phyloP scores from a whole-genome alignment of 2,329 filamentous ascomycete species.

The Colletotrichum coccodes region DNA sequence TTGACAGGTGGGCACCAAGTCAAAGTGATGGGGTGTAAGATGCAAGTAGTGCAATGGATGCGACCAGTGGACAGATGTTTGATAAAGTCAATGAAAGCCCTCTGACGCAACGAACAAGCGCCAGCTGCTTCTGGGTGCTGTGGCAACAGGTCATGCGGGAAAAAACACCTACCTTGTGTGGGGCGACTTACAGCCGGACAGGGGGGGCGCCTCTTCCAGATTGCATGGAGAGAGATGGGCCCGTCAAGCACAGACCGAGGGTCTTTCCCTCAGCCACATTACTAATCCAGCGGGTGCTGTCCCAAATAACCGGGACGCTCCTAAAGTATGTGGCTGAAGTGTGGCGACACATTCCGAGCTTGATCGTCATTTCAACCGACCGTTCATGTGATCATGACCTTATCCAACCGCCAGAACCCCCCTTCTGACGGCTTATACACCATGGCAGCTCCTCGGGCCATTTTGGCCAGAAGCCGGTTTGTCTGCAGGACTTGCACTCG shows the following conservation, averaged over 20 bases:
- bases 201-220: neutral
- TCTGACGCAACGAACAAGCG: constrained; percentile 45
- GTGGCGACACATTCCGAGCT: constrained; percentile 24
- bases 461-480: constrained; percentile 43
- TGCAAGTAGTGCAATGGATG: constrained; percentile 20
- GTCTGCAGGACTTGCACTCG: constrained; percentile 60
- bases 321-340: constrained; percentile 4
- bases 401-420: neutral
- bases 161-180: constrained; percentile 30
- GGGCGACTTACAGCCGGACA: neutral
- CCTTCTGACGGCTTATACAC: neutral
- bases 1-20: constrained; percentile 19
- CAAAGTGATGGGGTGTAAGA: constrained; percentile 24
- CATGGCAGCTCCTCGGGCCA: constrained; percentile 33
- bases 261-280: constrained; percentile 1
- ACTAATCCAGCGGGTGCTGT: neutral
- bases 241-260: neutral
- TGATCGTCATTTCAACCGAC: neutral
- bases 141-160: constrained; percentile 45
- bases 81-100: constrained; percentile 28
- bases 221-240: constrained; percentile 1
- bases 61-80: constrained; percentile 26
- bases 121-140: constrained; percentile 40
- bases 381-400: constrained; percentile 14
- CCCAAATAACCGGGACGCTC: neutral